Evolutionary conservation across 2,329 filamentous ascomycete species (phyloP).

Genomic region (Arthrobotrys iridis): DNA sequence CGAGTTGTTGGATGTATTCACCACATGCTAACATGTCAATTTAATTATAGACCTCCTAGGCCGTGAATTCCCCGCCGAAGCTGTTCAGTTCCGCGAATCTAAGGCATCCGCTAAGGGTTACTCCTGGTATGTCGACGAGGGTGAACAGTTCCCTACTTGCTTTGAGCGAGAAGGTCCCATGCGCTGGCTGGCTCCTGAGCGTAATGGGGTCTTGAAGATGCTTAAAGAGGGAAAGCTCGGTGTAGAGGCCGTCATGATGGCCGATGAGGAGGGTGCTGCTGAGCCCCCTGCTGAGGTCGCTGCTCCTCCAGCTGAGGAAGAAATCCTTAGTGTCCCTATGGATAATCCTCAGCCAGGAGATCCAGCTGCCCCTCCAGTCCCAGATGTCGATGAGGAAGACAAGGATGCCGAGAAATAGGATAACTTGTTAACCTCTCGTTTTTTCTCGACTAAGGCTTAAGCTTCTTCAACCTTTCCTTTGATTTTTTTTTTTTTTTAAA

Average conservation of each 20-base stretch:
- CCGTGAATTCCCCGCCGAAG: conserved; percentile 51
- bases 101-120: conserved; percentile 49
- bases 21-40: neutral
- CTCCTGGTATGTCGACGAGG: conserved; percentile 52
- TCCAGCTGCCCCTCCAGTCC: conserved; percentile 23
- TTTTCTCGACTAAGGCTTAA: neutral
- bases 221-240: conserved; percentile 51
- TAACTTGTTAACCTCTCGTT: neutral
- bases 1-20: neutral
- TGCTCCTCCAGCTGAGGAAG: conserved; percentile 20
- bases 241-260: conserved; percentile 52
- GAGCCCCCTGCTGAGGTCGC: conserved; percentile 33
- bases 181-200: conserved; percentile 50
- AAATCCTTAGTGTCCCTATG: conserved; percentile 17
- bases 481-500: neutral
- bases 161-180: conserved; percentile 51
- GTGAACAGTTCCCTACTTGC: conserved; percentile 43
- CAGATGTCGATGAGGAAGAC: conserved; percentile 44
- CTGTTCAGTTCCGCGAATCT: conserved; percentile 43
- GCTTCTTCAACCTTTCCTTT: neutral
- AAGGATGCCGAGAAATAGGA: conserved; percentile 50
- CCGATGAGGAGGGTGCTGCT: conserved; percentile 38
- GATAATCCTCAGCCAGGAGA: conserved; percentile 4
- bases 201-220: conserved; percentile 51
- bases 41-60: conserved; percentile 32